Evolutionary conservation across 208 protist genomes (phyloP).

Genomic region (Trypanosoma conorhini): DNA sequence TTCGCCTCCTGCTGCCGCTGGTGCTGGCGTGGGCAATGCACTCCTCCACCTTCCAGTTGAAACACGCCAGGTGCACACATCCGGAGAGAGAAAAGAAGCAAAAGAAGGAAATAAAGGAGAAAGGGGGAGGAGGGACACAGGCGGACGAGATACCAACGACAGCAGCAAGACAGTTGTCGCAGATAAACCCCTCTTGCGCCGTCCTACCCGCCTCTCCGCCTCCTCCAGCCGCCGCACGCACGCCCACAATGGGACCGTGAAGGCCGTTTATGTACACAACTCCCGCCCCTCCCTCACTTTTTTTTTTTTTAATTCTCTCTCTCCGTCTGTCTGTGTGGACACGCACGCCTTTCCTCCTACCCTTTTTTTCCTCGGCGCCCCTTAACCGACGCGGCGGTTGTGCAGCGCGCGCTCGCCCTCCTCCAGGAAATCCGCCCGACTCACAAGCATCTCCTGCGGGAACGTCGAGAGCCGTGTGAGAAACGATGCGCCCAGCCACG

Average conservation of each 20-base stretch:
- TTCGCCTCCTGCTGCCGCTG: neutral
- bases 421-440: conserved; percentile 51
- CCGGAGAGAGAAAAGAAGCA: neutral
- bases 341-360: neutral
- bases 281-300: neutral
- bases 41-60: neutral
- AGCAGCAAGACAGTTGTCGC: neutral
- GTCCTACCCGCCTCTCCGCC: neutral
- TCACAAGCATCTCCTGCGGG: conserved; percentile 69
- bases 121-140: neutral
- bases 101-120: neutral
- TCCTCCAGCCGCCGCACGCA: too few relatives aligned
- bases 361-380: neutral
- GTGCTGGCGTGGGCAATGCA: neutral
- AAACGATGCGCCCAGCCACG: conserved; percentile 97
- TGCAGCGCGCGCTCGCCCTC: conserved; percentile 56
- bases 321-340: neutral
- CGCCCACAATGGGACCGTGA: too few relatives aligned
- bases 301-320: neutral
- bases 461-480: conserved; percentile 94
- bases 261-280: neutral
- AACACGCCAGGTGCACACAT: neutral
- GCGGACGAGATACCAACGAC: neutral
- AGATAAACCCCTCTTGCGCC: neutral
- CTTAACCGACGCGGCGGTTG: conserved; percentile 42